Conservation (phyloP, 495 filamentous ascomycete species). For the Filosporella fistucella region DNA sequence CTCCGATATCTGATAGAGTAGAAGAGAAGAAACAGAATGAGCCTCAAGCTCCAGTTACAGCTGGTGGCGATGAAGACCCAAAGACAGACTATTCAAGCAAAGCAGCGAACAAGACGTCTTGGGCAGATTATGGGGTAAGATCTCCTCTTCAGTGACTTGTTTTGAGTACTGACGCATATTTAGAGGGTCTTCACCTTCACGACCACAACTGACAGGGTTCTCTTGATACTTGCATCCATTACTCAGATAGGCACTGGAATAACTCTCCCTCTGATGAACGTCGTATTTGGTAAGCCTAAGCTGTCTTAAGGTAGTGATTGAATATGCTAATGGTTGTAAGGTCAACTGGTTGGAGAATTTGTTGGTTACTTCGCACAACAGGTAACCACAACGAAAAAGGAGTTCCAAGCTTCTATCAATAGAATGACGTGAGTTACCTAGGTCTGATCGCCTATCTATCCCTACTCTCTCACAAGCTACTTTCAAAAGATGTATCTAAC, state of each 20-base stretch:
- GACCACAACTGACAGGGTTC: constrained; percentile 14
- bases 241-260: constrained; percentile 20
- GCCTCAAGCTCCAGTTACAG: background rate
- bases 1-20: background rate
- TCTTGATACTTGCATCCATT: constrained; percentile 11
- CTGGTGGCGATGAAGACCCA: background rate
- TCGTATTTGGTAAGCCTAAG: constrained; percentile 31
- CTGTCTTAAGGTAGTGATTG: background rate
- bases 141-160: background rate
- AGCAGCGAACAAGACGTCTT: constrained; percentile 59
- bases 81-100: constrained; percentile 44
- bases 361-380: constrained; percentile 27
- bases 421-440: constrained; percentile 22
- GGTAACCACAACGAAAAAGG: constrained; percentile 18
- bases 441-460: background rate
- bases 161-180: background rate
- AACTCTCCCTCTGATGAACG: constrained; percentile 41
- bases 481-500: background rate
- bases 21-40: background rate
- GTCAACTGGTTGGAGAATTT: constrained; percentile 25
- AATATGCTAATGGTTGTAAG: background rate
- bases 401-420: constrained; percentile 29
- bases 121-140: constrained; percentile 16
- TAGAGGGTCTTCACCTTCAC: constrained; percentile 23
- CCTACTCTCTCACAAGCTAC: background rate